phyloP scores from a whole-genome alignment of 1,284 basidiomycete genomes.

The Fomitopsis pinicola region DNA sequence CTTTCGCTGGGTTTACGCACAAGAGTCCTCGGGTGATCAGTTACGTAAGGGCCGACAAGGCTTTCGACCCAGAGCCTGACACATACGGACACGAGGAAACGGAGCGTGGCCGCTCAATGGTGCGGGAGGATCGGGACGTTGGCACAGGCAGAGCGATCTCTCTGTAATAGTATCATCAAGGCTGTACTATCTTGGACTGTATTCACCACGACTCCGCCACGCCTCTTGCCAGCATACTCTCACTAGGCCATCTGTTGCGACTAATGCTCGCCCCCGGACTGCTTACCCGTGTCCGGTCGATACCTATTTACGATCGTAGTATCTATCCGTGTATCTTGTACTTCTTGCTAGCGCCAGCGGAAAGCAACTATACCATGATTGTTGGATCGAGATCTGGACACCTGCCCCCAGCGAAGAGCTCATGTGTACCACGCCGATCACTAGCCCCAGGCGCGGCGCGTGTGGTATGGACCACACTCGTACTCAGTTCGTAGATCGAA shows the following conservation, averaged over 20 bases:
- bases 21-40: slow-evolving; percentile 76
- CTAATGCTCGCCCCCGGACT: neutral
- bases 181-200: slow-evolving; percentile 6
- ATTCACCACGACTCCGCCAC: slow-evolving; percentile 15
- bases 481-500: neutral
- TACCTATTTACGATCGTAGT: neutral
- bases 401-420: neutral
- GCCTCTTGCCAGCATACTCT: slow-evolving; percentile 6
- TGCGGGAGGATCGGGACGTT: slow-evolving; percentile 53
- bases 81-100: slow-evolving; percentile 43
- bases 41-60: slow-evolving; percentile 69
- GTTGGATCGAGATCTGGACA: neutral
- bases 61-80: slow-evolving; percentile 55
- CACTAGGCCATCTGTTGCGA: neutral
- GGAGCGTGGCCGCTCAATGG: slow-evolving; percentile 55
- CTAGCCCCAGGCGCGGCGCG: neutral
- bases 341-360: neutral
- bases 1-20: slow-evolving; percentile 88
- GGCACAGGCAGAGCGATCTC: slow-evolving; percentile 75
- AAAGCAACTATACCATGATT: neutral
- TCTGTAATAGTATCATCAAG: slow-evolving; percentile 38
- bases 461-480: neutral
- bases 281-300: neutral
- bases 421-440: slow-evolving; percentile 2
- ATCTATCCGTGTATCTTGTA: slow-evolving; percentile 3